Percentiles rank a stretch among this genome's conserved stretches.
Evolutionary conservation across 441 rosid species (phyloP).

Genomic region (Adansonia madagascariensis): DNA sequence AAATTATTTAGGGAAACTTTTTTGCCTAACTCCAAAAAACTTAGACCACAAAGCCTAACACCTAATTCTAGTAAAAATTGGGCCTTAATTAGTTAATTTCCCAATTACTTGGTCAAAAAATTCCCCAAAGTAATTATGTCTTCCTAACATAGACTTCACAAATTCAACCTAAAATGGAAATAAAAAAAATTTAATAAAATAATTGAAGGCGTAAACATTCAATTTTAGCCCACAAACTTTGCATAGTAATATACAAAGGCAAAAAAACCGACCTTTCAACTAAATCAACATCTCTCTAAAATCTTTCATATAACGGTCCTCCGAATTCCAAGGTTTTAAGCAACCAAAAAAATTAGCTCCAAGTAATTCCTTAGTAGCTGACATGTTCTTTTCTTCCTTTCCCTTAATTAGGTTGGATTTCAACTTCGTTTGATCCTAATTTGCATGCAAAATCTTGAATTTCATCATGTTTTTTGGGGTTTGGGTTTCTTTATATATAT

Average conservation of each 20-base stretch:
- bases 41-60: background rate
- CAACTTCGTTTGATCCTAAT: constrained; percentile 43
- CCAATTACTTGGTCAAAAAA: background rate
- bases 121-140: background rate
- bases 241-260: background rate
- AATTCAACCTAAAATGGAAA: background rate
- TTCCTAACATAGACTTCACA: constrained; percentile 13
- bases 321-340: constrained; percentile 63
- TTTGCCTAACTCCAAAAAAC: background rate
- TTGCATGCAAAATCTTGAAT: constrained; percentile 30
- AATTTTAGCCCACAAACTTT: constrained; percentile 28
- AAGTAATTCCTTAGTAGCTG: constrained; percentile 49
- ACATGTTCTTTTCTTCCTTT: constrained; percentile 55
- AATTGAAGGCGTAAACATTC: constrained; percentile 37
- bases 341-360: constrained; percentile 48
- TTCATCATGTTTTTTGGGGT: constrained; percentile 21
- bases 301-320: constrained; percentile 44
- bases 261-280: constrained; percentile 42
- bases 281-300: constrained; percentile 27
- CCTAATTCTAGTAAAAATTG: background rate
- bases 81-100: background rate
- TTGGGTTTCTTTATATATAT: constrained; percentile 9
- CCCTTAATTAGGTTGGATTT: constrained; percentile 56
- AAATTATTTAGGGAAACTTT: background rate
- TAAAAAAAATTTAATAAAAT: background rate